phyloP scores from a whole-genome alignment of 441 rosid genomes.

The Francoa sonchifolia region DNA sequence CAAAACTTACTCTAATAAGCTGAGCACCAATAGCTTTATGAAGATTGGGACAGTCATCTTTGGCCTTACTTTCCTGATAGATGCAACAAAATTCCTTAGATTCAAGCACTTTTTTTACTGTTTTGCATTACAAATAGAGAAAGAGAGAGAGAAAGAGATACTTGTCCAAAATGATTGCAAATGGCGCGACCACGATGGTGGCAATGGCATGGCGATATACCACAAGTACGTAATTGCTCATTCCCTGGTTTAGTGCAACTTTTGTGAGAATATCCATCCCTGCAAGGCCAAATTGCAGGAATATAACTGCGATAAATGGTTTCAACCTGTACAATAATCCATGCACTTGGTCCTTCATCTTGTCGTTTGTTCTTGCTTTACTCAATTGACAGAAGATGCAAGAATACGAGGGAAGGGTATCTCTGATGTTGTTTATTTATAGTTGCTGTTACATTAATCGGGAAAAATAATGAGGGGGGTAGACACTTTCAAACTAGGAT shows the following conservation, averaged over 20 bases:
- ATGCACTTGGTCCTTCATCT: constrained; percentile 1
- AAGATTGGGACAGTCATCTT: constrained; percentile 64
- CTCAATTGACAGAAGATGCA: not conserved
- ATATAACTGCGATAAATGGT: constrained; percentile 52
- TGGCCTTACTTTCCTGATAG: constrained; percentile 65
- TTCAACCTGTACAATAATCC: constrained; percentile 26
- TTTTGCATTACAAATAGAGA: not conserved
- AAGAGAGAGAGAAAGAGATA: constrained; percentile 12
- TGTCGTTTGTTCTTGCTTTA: not conserved
- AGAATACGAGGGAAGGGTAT: no score
- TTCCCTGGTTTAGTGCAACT: constrained; percentile 66
- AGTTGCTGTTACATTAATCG: no score
- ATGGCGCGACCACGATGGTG: constrained; percentile 66
- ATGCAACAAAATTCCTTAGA: not conserved
- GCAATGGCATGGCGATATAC: constrained; percentile 84
- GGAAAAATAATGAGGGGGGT: no score
- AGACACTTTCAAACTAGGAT: no score
- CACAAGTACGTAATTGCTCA: constrained; percentile 75
- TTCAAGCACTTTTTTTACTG: not conserved
- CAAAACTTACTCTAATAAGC: constrained; percentile 61
- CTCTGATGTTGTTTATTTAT: no score
- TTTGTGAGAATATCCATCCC: constrained; percentile 86
- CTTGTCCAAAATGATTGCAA: constrained; percentile 63
- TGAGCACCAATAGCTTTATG: constrained; percentile 44
- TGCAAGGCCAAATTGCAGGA: constrained; percentile 67